phyloP scores from a whole-genome alignment of 2,329 filamentous ascomycete genomes.

The Fusarium marasasianum region DNA sequence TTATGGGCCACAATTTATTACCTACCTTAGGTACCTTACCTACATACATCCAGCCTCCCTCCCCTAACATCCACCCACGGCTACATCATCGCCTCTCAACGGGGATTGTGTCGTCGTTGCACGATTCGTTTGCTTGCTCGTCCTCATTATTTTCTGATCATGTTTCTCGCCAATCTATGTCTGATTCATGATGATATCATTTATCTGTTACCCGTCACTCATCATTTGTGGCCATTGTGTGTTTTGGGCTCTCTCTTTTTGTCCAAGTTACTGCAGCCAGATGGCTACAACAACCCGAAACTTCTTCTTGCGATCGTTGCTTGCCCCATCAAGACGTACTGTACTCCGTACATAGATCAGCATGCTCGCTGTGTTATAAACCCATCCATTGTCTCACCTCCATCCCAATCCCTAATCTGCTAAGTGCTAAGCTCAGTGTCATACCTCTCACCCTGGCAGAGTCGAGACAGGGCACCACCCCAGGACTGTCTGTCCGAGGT shows the following conservation, averaged over 20 bases:
- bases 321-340: not conserved
- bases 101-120: not conserved
- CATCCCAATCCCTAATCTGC: not conserved
- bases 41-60: not conserved
- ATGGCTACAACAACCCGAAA: not conserved
- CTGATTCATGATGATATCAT: not conserved
- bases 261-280: not conserved
- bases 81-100: constrained; percentile 8
- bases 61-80: not conserved
- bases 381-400: constrained; percentile 23
- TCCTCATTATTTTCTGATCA: not conserved
- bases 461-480: not conserved
- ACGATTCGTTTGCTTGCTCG: constrained; percentile 12
- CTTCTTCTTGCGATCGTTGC: not conserved
- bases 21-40: not conserved
- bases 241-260: not conserved
- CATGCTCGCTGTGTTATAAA: constrained; percentile 6
- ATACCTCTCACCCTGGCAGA: constrained; percentile 8
- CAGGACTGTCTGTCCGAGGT: not conserved
- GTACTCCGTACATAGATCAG: not conserved
- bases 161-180: constrained; percentile 7
- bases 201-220: not conserved
- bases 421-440: constrained; percentile 21
- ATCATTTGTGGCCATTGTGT: not conserved
- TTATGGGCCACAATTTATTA: constrained; percentile 10